Evolutionary conservation across 1,284 basidiomycete species (phyloP), one percentile per base, ranked within the genome.

Genomic region (Melanopsichium pennsylvanicum): DNA sequence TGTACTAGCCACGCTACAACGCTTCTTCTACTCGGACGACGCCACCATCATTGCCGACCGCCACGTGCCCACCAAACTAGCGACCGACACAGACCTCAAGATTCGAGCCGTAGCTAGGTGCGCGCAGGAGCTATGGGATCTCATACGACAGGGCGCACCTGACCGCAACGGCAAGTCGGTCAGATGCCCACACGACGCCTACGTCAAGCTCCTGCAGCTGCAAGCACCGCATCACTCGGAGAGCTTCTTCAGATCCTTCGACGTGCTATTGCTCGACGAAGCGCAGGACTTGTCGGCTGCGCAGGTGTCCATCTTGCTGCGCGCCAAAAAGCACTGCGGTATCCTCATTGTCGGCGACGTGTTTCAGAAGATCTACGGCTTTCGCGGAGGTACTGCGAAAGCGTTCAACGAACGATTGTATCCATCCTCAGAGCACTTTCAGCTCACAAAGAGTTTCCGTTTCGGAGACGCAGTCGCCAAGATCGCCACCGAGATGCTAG

Each of bases 321-420:
- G 72, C 2, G 74, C 72, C 13, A 64, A 63, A 29, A 64, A 63
- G 29, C 47, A 68, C 36, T 78, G 72, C 34, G 75, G 70, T 18
- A 68, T 78, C 23, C 64, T 78, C 37, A 67, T 78, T 11, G 75
- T 78, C 18, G 75, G 75, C 38, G 75, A 78, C 39, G 64, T 71
- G 25, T 71, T 76, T 33, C 75, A 78, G 35, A 78, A 78, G 63
- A 75, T 78, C 39, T 78, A 78, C 41, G 75, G 70, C n/a, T 78
- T 78, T 31, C 67, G 75, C 11, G 75, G 75, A 9, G 75, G 73
- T 16, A 74, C 63, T 4, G 74, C 72, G 2, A 67, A 64, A 31
- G 71, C 74, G 2, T 78, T 78, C 56, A 64, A 78, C 48, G 69
- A 72, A 46, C 58, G 60, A n/a, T 43, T 64, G 16, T 71, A 75